Percentiles rank a stretch among this genome's conserved stretches.
These are phyloP conservation scores for Xerocomus nothofagi DNA, from an alignment of 1,284 basidiomycete species.

Conservation along the genomic window DNA sequence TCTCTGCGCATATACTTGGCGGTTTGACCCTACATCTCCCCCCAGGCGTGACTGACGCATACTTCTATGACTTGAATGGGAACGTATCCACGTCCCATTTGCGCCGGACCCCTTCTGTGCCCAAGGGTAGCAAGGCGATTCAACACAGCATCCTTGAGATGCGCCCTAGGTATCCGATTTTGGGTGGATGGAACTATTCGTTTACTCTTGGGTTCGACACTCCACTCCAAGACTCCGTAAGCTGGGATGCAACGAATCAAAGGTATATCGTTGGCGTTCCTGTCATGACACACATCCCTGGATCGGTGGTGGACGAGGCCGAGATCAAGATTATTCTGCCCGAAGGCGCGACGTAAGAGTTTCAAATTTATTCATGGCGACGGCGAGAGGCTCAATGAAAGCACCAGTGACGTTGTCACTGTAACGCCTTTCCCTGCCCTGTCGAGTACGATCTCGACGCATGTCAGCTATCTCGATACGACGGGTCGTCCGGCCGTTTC, in stretches of 20 bases:
- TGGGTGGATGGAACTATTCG: constrained; percentile 98
- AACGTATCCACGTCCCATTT: constrained; percentile 96
- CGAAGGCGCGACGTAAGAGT: constrained; percentile 85
- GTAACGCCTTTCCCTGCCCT: constrained; percentile 77
- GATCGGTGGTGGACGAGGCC: constrained; percentile 80
- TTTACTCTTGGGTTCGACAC: constrained; percentile 95
- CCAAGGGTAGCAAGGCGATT: constrained; percentile 52
- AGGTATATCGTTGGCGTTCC: constrained; percentile 81
- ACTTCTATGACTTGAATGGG: constrained; percentile 90
- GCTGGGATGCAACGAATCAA: constrained; percentile 56
- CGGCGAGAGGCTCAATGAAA: constrained; percentile 5
- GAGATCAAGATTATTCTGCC: constrained; percentile 84
- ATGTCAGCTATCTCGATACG: constrained; percentile 93
- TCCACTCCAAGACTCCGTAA: constrained; percentile 73
- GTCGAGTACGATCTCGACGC: constrained; percentile 57
- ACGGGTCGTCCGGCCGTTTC: constrained; percentile 80
- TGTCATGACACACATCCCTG: constrained; percentile 81
- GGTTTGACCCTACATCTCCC: constrained; percentile 78
- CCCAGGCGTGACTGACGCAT: constrained; percentile 74
- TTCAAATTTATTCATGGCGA: constrained; percentile 16
- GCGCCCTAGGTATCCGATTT: constrained; percentile 86
- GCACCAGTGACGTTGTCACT: constrained; percentile 71
- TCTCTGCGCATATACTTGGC: constrained; percentile 70
- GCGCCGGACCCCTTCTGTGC: constrained; percentile 61
- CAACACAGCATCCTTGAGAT: constrained; percentile 75